A percentile compares a stretch with the other conserved stretches of the same genome.
Conservation (phyloP, 169 alveolate species). For the Cryptosporidium viatorum region DNA sequence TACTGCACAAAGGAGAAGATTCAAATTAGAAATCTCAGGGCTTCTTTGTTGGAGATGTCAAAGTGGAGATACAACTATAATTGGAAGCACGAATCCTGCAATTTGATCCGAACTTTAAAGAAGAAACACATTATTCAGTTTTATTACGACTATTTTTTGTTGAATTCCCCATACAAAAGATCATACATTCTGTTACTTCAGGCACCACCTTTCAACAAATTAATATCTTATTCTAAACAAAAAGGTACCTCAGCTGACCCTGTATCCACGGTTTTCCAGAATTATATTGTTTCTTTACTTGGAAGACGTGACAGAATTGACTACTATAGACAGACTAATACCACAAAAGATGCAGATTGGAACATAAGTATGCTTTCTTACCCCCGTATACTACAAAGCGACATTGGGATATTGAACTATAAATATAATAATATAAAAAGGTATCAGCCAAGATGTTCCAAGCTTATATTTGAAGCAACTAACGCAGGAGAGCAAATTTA, state of each 20-base stretch:
- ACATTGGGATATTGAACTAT: conserved; percentile 14
- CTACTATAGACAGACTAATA: background rate
- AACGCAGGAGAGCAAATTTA: background rate
- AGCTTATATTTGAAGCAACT: conserved; percentile 1
- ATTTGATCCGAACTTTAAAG: background rate
- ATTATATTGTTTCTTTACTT: background rate
- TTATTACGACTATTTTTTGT: conserved; percentile 23
- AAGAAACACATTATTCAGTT: conserved; percentile 11
- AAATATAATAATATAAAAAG: background rate
- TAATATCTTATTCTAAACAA: background rate
- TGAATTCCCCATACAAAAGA: conserved; percentile 33
- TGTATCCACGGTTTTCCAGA: background rate
- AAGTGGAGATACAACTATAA: conserved; percentile 64
- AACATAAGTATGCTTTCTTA: conserved; percentile 22
- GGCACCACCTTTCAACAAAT: conserved; percentile 66
- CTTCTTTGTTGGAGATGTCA: conserved; percentile 32
- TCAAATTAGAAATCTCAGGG: conserved; percentile 32
- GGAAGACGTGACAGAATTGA: background rate
- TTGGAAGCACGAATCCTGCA: conserved; percentile 60
- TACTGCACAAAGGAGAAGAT: conserved; percentile 20
- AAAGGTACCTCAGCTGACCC: background rate
- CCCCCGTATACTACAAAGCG: conserved; percentile 17
- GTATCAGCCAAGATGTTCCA: conserved; percentile 64
- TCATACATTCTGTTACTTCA: conserved; percentile 56
- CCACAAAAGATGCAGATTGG: background rate